phyloP scores from a whole-genome alignment of 306 rosid species.

The Parietaria judaica region DNA sequence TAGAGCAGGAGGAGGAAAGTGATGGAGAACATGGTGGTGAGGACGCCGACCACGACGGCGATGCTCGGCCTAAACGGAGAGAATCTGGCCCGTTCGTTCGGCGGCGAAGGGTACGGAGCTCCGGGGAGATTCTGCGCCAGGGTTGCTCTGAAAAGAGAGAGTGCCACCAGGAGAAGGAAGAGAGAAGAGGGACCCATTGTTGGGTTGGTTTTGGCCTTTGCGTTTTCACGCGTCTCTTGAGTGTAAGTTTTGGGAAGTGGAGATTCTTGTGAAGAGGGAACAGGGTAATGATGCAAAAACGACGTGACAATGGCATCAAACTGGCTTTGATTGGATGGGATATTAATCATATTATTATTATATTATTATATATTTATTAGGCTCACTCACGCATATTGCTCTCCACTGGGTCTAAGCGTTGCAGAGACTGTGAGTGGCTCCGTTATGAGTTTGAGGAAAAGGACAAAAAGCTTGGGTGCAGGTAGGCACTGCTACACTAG shows the following conservation, averaged over 20 bases:
- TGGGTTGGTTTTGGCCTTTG: not conserved
- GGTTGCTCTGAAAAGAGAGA: not conserved
- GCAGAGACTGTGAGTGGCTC: too few relatives aligned
- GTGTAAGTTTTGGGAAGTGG: not conserved
- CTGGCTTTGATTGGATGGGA: not conserved
- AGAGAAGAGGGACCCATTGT: not conserved
- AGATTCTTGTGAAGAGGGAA: not conserved
- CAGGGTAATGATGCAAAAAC: not conserved
- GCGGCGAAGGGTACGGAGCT: constrained; percentile 5
- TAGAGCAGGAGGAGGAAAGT: constrained; percentile 70
- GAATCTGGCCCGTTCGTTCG: not conserved
- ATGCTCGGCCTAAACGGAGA: constrained; percentile 48
- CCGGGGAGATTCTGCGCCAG: not conserved
- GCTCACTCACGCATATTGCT: too few relatives aligned
- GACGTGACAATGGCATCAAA: constrained; percentile 10
- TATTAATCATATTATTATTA: too few relatives aligned
- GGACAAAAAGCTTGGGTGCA: too few relatives aligned
- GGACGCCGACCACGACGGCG: constrained; percentile 34
- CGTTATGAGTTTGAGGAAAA: too few relatives aligned
- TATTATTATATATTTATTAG: too few relatives aligned
- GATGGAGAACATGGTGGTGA: constrained; percentile 52
- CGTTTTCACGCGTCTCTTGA: not conserved
- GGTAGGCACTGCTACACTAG: too few relatives aligned
- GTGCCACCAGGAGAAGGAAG: not conserved
- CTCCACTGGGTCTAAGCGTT: too few relatives aligned